phyloP scores from a whole-genome alignment of 2,329 filamentous ascomycete genomes.

The Rutstroemia sp. region DNA sequence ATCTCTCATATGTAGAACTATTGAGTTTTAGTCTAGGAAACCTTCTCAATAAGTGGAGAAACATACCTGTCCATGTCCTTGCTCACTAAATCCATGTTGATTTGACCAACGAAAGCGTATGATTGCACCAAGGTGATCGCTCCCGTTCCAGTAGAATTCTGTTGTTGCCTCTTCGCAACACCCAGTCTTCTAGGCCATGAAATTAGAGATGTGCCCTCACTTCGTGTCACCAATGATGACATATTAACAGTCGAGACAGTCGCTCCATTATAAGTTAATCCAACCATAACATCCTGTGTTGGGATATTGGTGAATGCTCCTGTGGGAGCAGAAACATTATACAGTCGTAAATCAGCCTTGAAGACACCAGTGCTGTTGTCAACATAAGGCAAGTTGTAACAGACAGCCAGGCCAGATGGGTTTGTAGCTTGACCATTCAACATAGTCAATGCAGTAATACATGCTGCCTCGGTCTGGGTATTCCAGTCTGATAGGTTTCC shows the following conservation, averaged over 20 bases:
- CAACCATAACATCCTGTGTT: slow-evolving; percentile 45
- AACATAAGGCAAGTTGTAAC: slow-evolving; percentile 72
- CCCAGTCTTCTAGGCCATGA: slow-evolving; percentile 18
- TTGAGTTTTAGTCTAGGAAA: slow-evolving; percentile 34
- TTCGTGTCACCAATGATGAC: slow-evolving; percentile 17
- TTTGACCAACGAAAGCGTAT: slow-evolving; percentile 62
- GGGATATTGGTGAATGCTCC: slow-evolving; percentile 46
- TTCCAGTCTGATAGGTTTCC: slow-evolving; percentile 50
- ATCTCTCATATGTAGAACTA: slow-evolving; percentile 41
- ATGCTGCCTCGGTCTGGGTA: slow-evolving; percentile 47
- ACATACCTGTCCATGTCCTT: slow-evolving; percentile 54
- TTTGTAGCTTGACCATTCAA: slow-evolving; percentile 55
- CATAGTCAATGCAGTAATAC: slow-evolving; percentile 45
- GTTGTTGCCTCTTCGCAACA: slow-evolving; percentile 16
- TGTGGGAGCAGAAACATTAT: slow-evolving; percentile 54
- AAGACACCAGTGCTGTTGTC: slow-evolving; percentile 63
- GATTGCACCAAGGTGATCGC: slow-evolving; percentile 46
- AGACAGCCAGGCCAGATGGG: slow-evolving; percentile 69
- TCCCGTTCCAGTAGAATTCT: neutral
- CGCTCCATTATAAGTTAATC: slow-evolving; percentile 47
- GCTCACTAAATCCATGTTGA: slow-evolving; percentile 50
- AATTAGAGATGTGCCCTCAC: slow-evolving; percentile 19
- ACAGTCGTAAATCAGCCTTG: slow-evolving; percentile 69
- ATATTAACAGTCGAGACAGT: slow-evolving; percentile 39
- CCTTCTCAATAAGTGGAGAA: neutral